Conservation (phyloP, 129 eudicot genomes). For the sunflower (Helianthus annuus) region DNA sequence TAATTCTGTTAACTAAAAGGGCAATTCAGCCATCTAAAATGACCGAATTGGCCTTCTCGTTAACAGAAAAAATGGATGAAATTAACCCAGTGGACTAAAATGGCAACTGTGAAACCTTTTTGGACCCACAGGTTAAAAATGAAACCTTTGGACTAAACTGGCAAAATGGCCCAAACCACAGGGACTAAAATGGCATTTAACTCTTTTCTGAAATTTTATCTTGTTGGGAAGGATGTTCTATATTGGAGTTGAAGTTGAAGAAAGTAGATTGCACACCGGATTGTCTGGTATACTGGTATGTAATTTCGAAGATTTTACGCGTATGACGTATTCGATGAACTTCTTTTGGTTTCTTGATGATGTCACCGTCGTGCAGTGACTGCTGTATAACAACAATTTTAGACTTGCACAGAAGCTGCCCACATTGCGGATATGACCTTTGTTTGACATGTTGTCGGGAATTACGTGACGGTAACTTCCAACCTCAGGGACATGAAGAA, state of each 20-base stretch:
- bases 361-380: constrained; percentile 44
- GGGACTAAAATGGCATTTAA: no score
- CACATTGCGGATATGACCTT: constrained; percentile 46
- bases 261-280: constrained; percentile 20
- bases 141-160: no score
- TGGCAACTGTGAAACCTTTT: no score
- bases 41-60: no score
- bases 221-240: constrained; percentile 39
- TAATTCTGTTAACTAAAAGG: no score
- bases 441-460: constrained; percentile 69
- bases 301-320: background rate
- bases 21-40: no score
- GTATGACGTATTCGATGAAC: background rate
- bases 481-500: constrained; percentile 34
- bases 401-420: constrained; percentile 58
- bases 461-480: constrained; percentile 43
- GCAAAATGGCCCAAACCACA: no score
- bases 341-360: constrained; percentile 4
- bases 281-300: constrained; percentile 58
- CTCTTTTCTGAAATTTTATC: background rate
- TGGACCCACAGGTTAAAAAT: no score
- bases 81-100: no score
- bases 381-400: constrained; percentile 53
- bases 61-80: no score
- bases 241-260: constrained; percentile 40